Conservation (phyloP, 148 eudicot species). For the Vaccinium macrocarpon region DNA sequence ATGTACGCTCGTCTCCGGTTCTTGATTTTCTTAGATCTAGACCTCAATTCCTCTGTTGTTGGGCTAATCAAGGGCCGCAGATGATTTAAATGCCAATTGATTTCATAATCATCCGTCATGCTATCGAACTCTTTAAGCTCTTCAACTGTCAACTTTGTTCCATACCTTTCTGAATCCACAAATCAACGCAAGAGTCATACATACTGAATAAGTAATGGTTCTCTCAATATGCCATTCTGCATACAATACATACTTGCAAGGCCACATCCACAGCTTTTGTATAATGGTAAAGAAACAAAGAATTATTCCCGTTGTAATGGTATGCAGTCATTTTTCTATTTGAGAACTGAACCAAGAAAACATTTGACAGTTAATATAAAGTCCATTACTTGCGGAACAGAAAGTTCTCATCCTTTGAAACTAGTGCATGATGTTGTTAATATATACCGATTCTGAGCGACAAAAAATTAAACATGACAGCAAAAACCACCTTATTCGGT, state of each 20-base stretch:
- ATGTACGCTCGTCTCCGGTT: conserved; percentile 85
- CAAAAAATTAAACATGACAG: no score
- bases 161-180: conserved; percentile 72
- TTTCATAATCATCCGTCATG: conserved; percentile 73
- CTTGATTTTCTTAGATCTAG: conserved; percentile 63
- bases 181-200: background rate
- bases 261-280: background rate
- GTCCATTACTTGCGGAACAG: no score
- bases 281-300: background rate
- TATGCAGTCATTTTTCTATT: background rate
- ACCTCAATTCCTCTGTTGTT: conserved; percentile 56
- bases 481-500: background rate
- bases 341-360: background rate
- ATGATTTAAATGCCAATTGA: conserved; percentile 86
- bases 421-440: no score
- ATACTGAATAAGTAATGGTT: background rate
- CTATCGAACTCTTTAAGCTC: conserved; percentile 76
- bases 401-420: no score
- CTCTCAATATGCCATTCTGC: background rate
- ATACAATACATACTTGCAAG: background rate
- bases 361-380: background rate
- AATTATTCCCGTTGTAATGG: background rate
- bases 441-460: no score
- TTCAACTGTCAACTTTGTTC: conserved; percentile 55
- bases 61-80: conserved; percentile 61